Conservation (phyloP, 148 eudicot species). For the Dianthus caryophyllus region DNA sequence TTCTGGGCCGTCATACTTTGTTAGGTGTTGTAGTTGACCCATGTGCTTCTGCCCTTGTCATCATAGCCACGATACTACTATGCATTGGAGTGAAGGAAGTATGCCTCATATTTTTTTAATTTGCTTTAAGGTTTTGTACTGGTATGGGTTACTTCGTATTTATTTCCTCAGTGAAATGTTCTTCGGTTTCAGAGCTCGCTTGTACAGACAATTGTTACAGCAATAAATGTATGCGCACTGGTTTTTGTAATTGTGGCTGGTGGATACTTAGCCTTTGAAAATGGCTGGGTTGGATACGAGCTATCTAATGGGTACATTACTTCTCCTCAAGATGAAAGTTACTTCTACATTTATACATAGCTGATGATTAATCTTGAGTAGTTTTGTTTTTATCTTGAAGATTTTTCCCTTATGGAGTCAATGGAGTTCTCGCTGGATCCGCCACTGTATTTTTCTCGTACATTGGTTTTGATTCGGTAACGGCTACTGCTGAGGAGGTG, state of each 20-base stretch:
- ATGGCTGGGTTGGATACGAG: slow-evolving; percentile 57
- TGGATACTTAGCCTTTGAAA: slow-evolving; percentile 47
- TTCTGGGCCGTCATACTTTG: slow-evolving; percentile 41
- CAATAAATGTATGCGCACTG: slow-evolving; percentile 52
- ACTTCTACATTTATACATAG: not conserved
- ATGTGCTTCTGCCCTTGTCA: slow-evolving; percentile 50
- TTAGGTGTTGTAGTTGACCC: slow-evolving; percentile 53
- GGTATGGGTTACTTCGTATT: slow-evolving; percentile 13
- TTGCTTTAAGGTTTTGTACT: not conserved
- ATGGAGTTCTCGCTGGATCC: slow-evolving; percentile 63
- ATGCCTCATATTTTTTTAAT: slow-evolving; percentile 8
- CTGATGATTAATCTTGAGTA: slow-evolving; percentile 2
- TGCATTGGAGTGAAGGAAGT: slow-evolving; percentile 71
- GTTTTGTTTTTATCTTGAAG: slow-evolving; percentile 29
- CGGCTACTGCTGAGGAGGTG: slow-evolving; percentile 75
- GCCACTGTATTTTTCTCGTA: slow-evolving; percentile 66
- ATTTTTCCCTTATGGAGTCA: slow-evolving; percentile 54
- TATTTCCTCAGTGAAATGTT: slow-evolving; percentile 11
- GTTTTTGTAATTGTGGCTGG: slow-evolving; percentile 52
- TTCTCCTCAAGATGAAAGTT: not conserved
- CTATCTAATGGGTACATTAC: slow-evolving; percentile 46
- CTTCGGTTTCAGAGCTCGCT: slow-evolving; percentile 42
- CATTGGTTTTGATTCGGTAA: slow-evolving; percentile 64
- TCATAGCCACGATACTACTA: slow-evolving; percentile 43
- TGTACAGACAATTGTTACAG: slow-evolving; percentile 49